These are phyloP conservation scores for Cicer yamashitae DNA, from an alignment of 306 rosid species.

Conservation along the genomic window DNA sequence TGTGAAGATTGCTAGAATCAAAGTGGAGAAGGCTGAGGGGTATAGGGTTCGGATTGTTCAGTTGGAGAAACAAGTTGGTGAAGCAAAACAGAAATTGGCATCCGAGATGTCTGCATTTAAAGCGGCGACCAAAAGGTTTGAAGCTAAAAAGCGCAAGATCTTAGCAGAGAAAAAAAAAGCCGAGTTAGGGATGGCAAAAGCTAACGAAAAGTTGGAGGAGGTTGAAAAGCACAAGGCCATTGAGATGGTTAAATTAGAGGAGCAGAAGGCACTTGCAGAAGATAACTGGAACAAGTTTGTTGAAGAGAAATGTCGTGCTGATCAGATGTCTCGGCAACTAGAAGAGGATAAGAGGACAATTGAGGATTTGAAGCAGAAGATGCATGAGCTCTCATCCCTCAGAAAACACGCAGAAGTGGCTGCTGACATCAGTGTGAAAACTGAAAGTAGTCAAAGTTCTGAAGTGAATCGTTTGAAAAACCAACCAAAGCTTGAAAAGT, in stretches of 20 bases:
- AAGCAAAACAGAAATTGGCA: constrained; percentile 56
- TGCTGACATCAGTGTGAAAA: constrained; percentile 42
- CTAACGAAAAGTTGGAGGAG: constrained; percentile 59
- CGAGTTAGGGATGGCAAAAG: constrained; percentile 52
- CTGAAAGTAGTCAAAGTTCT: constrained; percentile 47
- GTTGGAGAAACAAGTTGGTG: constrained; percentile 63
- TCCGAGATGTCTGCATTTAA: constrained; percentile 52
- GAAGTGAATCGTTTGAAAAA: constrained; percentile 66
- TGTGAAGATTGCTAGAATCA: constrained; percentile 49
- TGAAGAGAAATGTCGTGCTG: constrained; percentile 63
- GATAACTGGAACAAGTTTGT: constrained; percentile 60
- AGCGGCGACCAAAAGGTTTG: constrained; percentile 59
- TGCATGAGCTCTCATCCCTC: constrained; percentile 51
- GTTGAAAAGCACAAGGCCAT: constrained; percentile 55
- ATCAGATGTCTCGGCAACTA: constrained; percentile 62
- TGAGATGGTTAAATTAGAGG: constrained; percentile 49
- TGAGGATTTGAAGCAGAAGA: constrained; percentile 60
- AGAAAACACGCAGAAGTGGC: constrained; percentile 53
- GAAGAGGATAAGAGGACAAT: constrained; percentile 57
- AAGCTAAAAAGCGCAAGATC: constrained; percentile 59
- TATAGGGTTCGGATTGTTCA: constrained; percentile 52
- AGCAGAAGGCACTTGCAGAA: constrained; percentile 61
- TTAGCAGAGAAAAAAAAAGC: constrained; percentile 62
- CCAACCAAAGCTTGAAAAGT: constrained; percentile 68
- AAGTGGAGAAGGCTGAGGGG: constrained; percentile 58